Evolutionary conservation across 2,329 filamentous ascomycete genomes (phyloP).

Genomic region (Colletotrichum cuscutae): DNA sequence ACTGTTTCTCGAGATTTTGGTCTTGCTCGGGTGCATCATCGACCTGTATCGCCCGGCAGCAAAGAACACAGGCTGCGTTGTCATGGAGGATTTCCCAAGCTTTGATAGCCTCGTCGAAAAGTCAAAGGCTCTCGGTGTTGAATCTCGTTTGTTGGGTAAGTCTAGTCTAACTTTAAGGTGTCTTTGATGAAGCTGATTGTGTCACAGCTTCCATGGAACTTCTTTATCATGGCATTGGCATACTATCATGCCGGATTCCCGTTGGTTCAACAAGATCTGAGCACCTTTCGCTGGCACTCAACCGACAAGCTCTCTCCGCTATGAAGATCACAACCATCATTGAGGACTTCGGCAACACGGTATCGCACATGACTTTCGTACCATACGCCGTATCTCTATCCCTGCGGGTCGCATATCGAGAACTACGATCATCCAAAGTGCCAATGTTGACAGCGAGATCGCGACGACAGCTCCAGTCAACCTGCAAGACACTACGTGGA

Average conservation of each 20-base stretch:
- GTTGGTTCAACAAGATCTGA: constrained; percentile 30
- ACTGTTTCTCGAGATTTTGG: constrained; percentile 37
- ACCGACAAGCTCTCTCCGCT: constrained; percentile 37
- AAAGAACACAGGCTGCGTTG: constrained; percentile 17
- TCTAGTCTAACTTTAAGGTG: background rate
- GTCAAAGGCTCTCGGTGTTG: constrained; percentile 32
- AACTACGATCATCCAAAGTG: constrained; percentile 37
- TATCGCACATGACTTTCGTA: constrained; percentile 39
- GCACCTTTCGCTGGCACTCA: constrained; percentile 16
- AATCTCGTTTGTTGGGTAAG: constrained; percentile 36
- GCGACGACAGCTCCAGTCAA: constrained; percentile 35
- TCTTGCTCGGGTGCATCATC: constrained; percentile 38
- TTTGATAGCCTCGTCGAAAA: constrained; percentile 22
- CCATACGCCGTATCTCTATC: constrained; percentile 39
- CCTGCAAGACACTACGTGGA: constrained; percentile 36
- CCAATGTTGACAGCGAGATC: constrained; percentile 33
- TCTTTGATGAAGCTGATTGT: background rate
- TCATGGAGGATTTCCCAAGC: constrained; percentile 23
- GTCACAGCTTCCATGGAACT: constrained; percentile 37
- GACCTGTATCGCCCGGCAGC: constrained; percentile 38
- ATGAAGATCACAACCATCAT: constrained; percentile 37
- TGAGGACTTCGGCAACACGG: constrained; percentile 35
- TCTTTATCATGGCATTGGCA: constrained; percentile 38
- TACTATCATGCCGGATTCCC: constrained; percentile 35
- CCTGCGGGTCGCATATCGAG: constrained; percentile 38